These are phyloP conservation scores for Leptographium galeiforme DNA, from an alignment of 2,329 filamentous ascomycete genomes.

Conservation along the genomic window DNA sequence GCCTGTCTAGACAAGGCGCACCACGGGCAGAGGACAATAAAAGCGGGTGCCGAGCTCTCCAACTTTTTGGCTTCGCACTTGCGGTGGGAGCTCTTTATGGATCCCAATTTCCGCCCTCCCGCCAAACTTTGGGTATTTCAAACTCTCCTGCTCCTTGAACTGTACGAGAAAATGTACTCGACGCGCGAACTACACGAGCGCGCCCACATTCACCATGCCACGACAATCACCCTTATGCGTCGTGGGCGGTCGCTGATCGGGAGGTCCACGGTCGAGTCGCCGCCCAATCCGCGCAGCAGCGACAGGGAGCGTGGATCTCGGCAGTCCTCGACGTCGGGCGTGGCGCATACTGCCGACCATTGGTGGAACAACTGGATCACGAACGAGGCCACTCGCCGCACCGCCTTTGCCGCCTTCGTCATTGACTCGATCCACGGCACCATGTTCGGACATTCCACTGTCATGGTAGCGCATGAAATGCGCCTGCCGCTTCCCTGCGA, in stretches of 20 bases:
- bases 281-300: slow-evolving; percentile 61
- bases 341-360: slow-evolving; percentile 62
- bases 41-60: slow-evolving; percentile 67
- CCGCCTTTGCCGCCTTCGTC: slow-evolving; percentile 86
- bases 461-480: slow-evolving; percentile 96
- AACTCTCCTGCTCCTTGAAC: slow-evolving; percentile 71
- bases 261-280: slow-evolving; percentile 70
- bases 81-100: slow-evolving; percentile 93
- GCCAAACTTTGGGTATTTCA: slow-evolving; percentile 97
- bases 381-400: slow-evolving; percentile 77
- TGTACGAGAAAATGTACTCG: slow-evolving; percentile 97
- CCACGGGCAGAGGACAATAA: slow-evolving; percentile 59
- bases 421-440: slow-evolving; percentile 93
- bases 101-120: slow-evolving; percentile 76
- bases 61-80: slow-evolving; percentile 88
- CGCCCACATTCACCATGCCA: slow-evolving; percentile 93
- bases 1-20: slow-evolving; percentile 78
- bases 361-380: slow-evolving; percentile 97
- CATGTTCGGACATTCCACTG: slow-evolving; percentile 94
- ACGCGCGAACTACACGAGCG: slow-evolving; percentile 84
- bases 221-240: slow-evolving; percentile 88
- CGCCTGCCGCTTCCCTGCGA: slow-evolving; percentile 83
- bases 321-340: slow-evolving; percentile 47
- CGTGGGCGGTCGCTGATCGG: slow-evolving; percentile 84
- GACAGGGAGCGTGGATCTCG: slow-evolving; percentile 41